Conservation (phyloP, 352 stramenopile genomes). For the Peronospora tabacina region DNA sequence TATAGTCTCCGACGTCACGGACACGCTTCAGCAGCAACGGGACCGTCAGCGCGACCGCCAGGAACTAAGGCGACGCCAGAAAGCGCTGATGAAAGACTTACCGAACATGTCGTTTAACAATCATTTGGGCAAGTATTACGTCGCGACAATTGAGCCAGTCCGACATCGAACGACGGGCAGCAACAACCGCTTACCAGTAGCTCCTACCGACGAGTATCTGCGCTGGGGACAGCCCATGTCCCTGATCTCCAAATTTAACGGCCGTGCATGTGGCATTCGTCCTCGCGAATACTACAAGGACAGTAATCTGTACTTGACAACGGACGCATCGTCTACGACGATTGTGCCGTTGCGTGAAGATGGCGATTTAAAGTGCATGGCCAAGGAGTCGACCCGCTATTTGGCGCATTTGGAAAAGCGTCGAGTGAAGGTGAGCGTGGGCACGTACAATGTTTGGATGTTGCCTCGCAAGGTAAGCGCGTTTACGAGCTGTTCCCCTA, state of each 20-base stretch:
- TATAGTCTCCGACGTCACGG: slow-evolving; percentile 32
- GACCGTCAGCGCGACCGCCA: slow-evolving; percentile 41
- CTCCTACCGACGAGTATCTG: slow-evolving; percentile 33
- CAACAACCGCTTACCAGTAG: slow-evolving; percentile 23
- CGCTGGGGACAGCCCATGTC: slow-evolving; percentile 62
- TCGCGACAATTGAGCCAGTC: slow-evolving; percentile 41
- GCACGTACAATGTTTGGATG: slow-evolving; percentile 84
- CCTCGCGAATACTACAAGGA: slow-evolving; percentile 76
- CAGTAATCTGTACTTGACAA: slow-evolving; percentile 65
- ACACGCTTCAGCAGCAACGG: slow-evolving; percentile 37
- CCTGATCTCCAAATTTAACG: slow-evolving; percentile 48
- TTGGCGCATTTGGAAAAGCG: slow-evolving; percentile 54
- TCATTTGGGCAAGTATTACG: slow-evolving; percentile 48
- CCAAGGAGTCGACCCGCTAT: slow-evolving; percentile 59
- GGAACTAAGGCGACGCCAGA: slow-evolving; percentile 40
- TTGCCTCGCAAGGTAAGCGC: slow-evolving; percentile 67
- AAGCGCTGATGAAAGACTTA: slow-evolving; percentile 53
- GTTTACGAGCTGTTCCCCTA: slow-evolving; percentile 58
- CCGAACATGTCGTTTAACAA: slow-evolving; percentile 74
- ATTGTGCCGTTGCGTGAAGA: slow-evolving; percentile 63
- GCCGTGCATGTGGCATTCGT: slow-evolving; percentile 46
- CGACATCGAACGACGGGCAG: slow-evolving; percentile 29
- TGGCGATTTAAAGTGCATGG: slow-evolving; percentile 55
- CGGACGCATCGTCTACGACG: slow-evolving; percentile 42
- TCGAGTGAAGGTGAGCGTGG: slow-evolving; percentile 46